Evolutionary conservation across 164 flowering plant species (phyloP).

Genomic region (Tetrastigma voinierianum): DNA sequence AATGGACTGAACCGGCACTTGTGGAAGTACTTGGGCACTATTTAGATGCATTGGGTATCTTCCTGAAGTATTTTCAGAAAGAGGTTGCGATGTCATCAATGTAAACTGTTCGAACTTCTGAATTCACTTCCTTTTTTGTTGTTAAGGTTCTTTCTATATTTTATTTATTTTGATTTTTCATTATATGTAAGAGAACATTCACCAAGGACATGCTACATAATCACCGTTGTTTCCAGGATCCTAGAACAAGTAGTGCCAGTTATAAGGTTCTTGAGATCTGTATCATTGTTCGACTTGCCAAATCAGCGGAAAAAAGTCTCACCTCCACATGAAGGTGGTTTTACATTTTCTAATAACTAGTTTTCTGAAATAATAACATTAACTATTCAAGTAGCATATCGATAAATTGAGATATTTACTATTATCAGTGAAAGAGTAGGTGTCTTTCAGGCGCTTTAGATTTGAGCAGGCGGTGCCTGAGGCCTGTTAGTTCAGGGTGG

Average conservation of each 20-base stretch:
- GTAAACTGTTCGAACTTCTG: constrained; percentile 87
- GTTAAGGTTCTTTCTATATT: constrained; percentile 51
- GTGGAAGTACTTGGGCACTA: constrained; percentile 80
- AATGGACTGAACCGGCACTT: constrained; percentile 82
- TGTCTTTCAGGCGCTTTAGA: neutral
- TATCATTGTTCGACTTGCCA: constrained; percentile 86
- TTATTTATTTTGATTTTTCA: neutral
- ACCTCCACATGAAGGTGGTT: constrained; percentile 95
- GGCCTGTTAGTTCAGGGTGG: neutral
- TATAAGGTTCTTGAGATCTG: constrained; percentile 88
- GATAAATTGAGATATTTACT: neutral
- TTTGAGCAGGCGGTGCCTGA: neutral
- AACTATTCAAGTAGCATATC: neutral
- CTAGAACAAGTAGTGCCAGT: constrained; percentile 69
- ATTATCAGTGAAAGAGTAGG: neutral
- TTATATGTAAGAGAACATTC: constrained; percentile 2
- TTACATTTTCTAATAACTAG: neutral
- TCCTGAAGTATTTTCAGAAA: constrained; percentile 77
- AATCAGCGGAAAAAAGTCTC: constrained; percentile 79
- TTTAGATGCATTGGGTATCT: constrained; percentile 83
- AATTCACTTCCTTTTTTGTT: constrained; percentile 69
- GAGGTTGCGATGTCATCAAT: constrained; percentile 82
- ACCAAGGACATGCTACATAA: neutral
- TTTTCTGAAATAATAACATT: neutral
- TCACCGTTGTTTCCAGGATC: constrained; percentile 65